These are phyloP conservation scores for Phytopythium chamaehyphon DNA, from an alignment of 352 stramenopile genomes.

Conservation along the genomic window DNA sequence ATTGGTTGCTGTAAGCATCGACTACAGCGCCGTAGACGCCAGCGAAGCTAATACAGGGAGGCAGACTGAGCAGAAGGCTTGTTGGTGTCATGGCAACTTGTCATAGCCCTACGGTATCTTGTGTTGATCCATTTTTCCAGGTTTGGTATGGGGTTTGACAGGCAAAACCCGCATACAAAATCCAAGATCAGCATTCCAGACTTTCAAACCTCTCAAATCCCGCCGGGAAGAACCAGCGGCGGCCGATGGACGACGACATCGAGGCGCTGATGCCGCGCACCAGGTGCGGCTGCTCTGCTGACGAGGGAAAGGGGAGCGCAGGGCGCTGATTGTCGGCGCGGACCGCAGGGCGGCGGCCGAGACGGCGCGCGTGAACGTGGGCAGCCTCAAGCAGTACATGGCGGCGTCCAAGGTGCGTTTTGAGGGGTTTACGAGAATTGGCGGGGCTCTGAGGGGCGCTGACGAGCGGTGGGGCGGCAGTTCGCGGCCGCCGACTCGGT, in stretches of 20 bases:
- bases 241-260: constrained; percentile 39
- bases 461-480: neutral
- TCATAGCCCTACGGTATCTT: no score
- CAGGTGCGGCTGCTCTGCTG: constrained; percentile 27
- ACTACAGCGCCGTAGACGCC: no score
- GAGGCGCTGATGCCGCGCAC: constrained; percentile 69
- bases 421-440: no score
- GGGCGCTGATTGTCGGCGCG: neutral
- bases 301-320: neutral
- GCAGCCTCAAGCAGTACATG: constrained; percentile 63
- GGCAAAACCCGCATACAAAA: no score
- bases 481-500: no score
- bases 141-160: no score
- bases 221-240: neutral
- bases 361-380: constrained; percentile 36
- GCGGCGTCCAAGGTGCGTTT: constrained; percentile 26
- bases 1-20: no score
- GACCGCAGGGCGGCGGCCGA: constrained; percentile 33
- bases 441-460: neutral
- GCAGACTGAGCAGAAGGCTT: no score
- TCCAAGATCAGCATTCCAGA: no score
- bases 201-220: neutral
- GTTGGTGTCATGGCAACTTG: no score
- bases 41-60: no score
- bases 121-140: no score